Base-by-base conservation (phyloP, 441 rosid species). In the Codiaeum variegatum region DNA sequence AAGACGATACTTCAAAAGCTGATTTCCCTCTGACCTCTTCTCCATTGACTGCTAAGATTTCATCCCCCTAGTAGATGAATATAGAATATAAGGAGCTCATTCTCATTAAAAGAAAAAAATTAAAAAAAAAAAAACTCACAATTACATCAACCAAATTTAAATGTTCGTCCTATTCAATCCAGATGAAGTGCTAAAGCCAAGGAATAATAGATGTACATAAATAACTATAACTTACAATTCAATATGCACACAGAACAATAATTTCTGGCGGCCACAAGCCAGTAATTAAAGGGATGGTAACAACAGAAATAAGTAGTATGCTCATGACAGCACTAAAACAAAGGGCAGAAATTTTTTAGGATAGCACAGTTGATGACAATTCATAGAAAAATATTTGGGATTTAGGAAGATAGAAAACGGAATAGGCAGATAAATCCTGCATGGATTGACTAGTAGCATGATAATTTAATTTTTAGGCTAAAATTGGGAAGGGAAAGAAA, bases 1-100 rank as follows among this genome's bases (percentile, higher is more conserved):
- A 81, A 60, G 98, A 92, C 68, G 95, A 92, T 40, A 87, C 93
- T 88, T 94, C 97, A 79, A 94, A 90, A 34, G 98, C 88, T 52
- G 97, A 90, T 85, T 89, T 94, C 77, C 98, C 98, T 62, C 36
- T 80, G 51, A 89, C 92, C 76, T 88, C 89, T 78, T 82, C 78
- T 79, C 95, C 97, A 83, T 92, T 89, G 46, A 94, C 96, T 46
- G 93, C 87, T 73, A 88, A 69, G 76, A 94, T 74, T 80, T 94
- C 94, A 82, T 94, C 97, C 42, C 97, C 97, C 98, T 92, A 40
- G 6, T 71, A 81, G 77, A 69, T 75, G 69, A 80, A 81, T 52
- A 28, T 56, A 73, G 21, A 70, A 51, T 26, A 28, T 21, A 15
- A 36, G 15, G 56, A 44, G 72, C 19, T 64, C 46, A 71, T 40